Conservation (phyloP, 2,329 filamentous ascomycete genomes). For the Calycina herbarum region DNA sequence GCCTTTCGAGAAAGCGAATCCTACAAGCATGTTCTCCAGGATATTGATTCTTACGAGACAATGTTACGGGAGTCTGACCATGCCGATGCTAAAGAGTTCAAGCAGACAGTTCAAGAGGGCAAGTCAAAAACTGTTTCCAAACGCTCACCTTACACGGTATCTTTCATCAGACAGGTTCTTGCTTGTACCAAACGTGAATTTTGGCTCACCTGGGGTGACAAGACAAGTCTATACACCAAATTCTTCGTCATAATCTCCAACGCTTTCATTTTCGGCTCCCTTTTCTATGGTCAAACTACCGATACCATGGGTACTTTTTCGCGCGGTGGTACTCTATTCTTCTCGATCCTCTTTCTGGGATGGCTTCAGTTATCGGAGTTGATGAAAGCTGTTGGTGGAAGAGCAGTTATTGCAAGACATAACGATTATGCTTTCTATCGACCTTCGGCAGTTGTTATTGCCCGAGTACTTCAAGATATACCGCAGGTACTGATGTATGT, state of each 20-base stretch:
- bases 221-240: slow-evolving; percentile 17
- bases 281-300: slow-evolving; percentile 69
- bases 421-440: slow-evolving; percentile 69
- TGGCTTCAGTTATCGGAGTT: slow-evolving; percentile 78
- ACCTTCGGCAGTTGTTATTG: slow-evolving; percentile 64
- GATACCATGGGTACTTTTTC: slow-evolving; percentile 63
- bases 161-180: slow-evolving; percentile 55
- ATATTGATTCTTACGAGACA: slow-evolving; percentile 38
- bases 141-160: slow-evolving; percentile 72
- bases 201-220: slow-evolving; percentile 35
- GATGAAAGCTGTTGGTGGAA: slow-evolving; percentile 71
- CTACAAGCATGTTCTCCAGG: slow-evolving; percentile 60
- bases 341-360: slow-evolving; percentile 64
- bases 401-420: slow-evolving; percentile 68
- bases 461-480: slow-evolving; percentile 63
- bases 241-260: slow-evolving; percentile 44
- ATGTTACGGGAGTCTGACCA: slow-evolving; percentile 48
- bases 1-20: slow-evolving; percentile 64
- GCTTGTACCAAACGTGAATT: slow-evolving; percentile 81
- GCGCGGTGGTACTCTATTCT: slow-evolving; percentile 64
- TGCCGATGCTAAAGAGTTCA: slow-evolving; percentile 49
- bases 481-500: slow-evolving; percentile 60
- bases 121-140: slow-evolving; percentile 59
- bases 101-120: slow-evolving; percentile 45
- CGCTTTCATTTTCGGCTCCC: slow-evolving; percentile 71